A percentile compares a stretch with the other conserved stretches of the same genome.
Evolutionary conservation across 371 early-diverging fungal genomes (phyloP).

Genomic region (Mucor lusitanicus): DNA sequence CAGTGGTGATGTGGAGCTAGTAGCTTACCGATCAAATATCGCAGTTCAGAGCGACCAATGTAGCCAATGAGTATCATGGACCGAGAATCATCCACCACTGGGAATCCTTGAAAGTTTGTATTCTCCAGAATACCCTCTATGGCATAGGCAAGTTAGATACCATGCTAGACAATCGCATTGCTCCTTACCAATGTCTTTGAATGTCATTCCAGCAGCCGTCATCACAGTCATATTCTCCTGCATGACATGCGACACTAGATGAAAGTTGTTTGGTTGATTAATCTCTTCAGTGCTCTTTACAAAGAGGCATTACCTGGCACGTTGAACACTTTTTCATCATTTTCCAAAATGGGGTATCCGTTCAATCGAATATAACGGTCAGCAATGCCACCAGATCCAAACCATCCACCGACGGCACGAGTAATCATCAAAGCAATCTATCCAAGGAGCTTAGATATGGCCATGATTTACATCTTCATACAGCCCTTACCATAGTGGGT

Average conservation of each 20-base stretch:
- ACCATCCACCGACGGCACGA: slow-evolving; percentile 84
- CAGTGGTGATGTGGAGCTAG: background rate
- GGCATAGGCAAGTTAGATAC: background rate
- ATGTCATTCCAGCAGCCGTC: slow-evolving; percentile 54
- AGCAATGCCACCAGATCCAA: slow-evolving; percentile 84
- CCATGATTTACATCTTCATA: background rate
- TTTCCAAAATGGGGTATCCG: slow-evolving; percentile 88
- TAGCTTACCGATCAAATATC: slow-evolving; percentile 62
- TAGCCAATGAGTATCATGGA: slow-evolving; percentile 82
- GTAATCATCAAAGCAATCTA: slow-evolving; percentile 87
- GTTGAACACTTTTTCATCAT: slow-evolving; percentile 71
- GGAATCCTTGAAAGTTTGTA: slow-evolving; percentile 77
- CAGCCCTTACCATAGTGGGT: slow-evolving; percentile 81
- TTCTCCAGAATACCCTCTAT: slow-evolving; percentile 50
- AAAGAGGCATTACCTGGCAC: slow-evolving; percentile 43
- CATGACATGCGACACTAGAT: slow-evolving; percentile 66
- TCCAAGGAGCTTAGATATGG: too few species aligned
- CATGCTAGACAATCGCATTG: background rate
- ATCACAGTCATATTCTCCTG: slow-evolving; percentile 57
- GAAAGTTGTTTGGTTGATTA: background rate
- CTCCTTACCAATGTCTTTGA: slow-evolving; percentile 41
- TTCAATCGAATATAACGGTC: slow-evolving; percentile 84
- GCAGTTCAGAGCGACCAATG: slow-evolving; percentile 76
- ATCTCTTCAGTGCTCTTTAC: background rate
- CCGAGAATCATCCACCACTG: slow-evolving; percentile 73